These are phyloP conservation scores for Arthroderma sp. DNA, from an alignment of 2,329 filamentous ascomycete genomes.

Conservation along the genomic window DNA sequence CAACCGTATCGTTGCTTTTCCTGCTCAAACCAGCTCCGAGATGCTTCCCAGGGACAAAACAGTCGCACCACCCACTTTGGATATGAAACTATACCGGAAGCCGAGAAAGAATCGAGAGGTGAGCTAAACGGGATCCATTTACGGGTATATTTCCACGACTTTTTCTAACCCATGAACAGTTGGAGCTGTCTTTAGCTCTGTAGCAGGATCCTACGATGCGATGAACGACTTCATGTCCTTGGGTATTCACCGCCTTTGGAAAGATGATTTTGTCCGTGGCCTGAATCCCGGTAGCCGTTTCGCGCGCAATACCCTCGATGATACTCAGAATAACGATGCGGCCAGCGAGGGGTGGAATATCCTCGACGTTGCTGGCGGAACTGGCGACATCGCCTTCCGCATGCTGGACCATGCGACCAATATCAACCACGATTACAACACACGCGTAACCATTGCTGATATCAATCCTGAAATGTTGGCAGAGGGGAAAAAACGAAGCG, in stretches of 20 bases:
- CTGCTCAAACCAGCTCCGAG: conserved; percentile 29
- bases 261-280: conserved; percentile 85
- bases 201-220: conserved; percentile 84
- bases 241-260: conserved; percentile 93
- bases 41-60: conserved; percentile 26
- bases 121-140: conserved; percentile 7
- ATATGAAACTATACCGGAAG: conserved; percentile 70
- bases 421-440: conserved; percentile 65
- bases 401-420: conserved; percentile 77
- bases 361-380: conserved; percentile 92
- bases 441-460: conserved; percentile 81
- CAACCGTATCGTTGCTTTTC: conserved; percentile 39
- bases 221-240: conserved; percentile 99
- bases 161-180: conserved; percentile 34
- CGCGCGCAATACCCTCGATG: conserved; percentile 14
- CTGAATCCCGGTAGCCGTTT: conserved; percentile 63
- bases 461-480: conserved; percentile 93
- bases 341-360: conserved; percentile 50
- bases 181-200: conserved; percentile 82
- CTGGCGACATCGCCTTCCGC: conserved; percentile 94
- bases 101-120: conserved; percentile 60
- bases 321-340: not conserved
- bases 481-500: conserved; percentile 69
- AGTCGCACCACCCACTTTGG: conserved; percentile 75
- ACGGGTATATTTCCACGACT: not conserved